A percentile compares a stretch with the other conserved stretches of the same genome.
Evolutionary conservation across 352 stramenopile species (phyloP).

Genomic region (Phytophthora ohioensis): DNA sequence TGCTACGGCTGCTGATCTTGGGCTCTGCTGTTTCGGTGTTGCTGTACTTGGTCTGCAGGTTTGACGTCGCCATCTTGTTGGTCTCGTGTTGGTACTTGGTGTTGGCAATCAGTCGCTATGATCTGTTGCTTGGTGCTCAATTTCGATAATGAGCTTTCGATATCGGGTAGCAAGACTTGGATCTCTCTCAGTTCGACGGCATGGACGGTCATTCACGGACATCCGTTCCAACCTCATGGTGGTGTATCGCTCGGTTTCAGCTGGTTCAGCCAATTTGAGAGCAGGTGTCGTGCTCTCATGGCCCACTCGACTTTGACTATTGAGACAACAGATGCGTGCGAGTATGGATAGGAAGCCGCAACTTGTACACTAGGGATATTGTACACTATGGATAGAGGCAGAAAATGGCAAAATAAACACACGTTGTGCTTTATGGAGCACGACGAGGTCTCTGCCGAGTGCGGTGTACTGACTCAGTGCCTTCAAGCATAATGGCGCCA

Average conservation of each 20-base stretch:
- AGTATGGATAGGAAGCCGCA: constrained; percentile 7
- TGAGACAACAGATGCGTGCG: constrained; percentile 35
- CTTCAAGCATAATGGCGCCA: neutral
- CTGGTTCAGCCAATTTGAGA: constrained; percentile 32
- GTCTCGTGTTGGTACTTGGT: constrained; percentile 15
- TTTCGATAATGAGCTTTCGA: constrained; percentile 31
- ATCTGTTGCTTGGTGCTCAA: constrained; percentile 26
- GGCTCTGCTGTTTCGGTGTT: constrained; percentile 16
- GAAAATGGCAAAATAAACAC: constrained; percentile 32
- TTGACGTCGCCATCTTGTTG: constrained; percentile 27
- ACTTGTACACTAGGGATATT: constrained; percentile 9
- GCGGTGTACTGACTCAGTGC: neutral
- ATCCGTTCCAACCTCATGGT: constrained; percentile 9
- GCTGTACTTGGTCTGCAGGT: constrained; percentile 23
- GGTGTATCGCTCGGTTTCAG: constrained; percentile 16
- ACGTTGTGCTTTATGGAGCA: constrained; percentile 35
- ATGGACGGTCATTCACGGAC: constrained; percentile 25
- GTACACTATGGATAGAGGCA: neutral
- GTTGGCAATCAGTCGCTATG: constrained; percentile 26
- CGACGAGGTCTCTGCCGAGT: constrained; percentile 12
- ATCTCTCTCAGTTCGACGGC: constrained; percentile 22
- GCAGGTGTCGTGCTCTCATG: constrained; percentile 31
- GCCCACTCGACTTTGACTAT: constrained; percentile 19
- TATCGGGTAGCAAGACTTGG: neutral
- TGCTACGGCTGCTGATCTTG: constrained; percentile 21